phyloP scores from a whole-genome alignment of 148 eudicot species.

The Heliosperma pusillum region DNA sequence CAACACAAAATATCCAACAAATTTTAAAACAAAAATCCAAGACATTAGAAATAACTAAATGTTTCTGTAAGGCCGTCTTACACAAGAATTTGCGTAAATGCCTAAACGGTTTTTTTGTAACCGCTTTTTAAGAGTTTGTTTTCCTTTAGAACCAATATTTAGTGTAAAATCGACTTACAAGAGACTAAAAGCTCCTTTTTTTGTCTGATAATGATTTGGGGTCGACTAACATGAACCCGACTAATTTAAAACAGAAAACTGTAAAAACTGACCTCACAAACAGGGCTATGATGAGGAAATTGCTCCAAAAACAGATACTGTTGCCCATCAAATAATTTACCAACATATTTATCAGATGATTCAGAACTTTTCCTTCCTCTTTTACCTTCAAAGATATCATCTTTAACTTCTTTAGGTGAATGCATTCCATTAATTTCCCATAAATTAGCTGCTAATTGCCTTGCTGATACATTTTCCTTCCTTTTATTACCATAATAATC shows the following conservation, averaged over 20 bases:
- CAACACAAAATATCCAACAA: not conserved
- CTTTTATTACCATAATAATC: constrained; percentile 30
- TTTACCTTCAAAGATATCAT: constrained; percentile 25
- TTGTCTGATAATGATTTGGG: not conserved
- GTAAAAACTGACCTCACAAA: constrained; percentile 37
- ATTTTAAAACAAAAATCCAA: too few relatives aligned
- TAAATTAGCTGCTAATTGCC: constrained; percentile 69
- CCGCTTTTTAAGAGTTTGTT: too few relatives aligned
- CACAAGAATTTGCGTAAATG: too few relatives aligned
- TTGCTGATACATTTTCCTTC: constrained; percentile 55
- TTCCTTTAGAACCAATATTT: too few relatives aligned
- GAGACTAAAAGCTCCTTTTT: too few relatives aligned
- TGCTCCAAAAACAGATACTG: constrained; percentile 32
- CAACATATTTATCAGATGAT: constrained; percentile 12
- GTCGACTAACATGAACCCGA: not conserved
- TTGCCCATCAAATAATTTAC: constrained; percentile 14
- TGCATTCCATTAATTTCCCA: constrained; percentile 68
- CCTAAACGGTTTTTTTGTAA: too few relatives aligned
- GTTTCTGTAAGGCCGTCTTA: too few relatives aligned
- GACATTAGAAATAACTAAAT: too few relatives aligned
- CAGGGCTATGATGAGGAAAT: constrained; percentile 34
- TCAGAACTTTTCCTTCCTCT: constrained; percentile 24
- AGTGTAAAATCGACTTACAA: too few relatives aligned
- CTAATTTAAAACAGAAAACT: too few relatives aligned
- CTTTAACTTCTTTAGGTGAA: constrained; percentile 32